Evolutionary conservation across 2,329 filamentous ascomycete species (phyloP).

Genomic region (Hortaea sp.): DNA sequence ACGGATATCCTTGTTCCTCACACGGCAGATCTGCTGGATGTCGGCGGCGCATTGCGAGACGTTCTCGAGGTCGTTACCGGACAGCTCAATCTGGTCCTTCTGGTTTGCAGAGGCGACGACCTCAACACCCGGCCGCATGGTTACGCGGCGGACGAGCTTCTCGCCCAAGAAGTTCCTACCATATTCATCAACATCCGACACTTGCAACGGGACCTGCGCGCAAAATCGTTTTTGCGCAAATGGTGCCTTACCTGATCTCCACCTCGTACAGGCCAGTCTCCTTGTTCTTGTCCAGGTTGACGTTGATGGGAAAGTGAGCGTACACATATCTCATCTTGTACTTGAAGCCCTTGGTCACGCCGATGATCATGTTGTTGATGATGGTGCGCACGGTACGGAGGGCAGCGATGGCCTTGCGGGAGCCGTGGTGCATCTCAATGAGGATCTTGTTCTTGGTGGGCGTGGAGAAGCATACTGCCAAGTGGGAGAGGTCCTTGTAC

Average conservation of each 20-base stretch:
- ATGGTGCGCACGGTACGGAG: constrained; percentile 95
- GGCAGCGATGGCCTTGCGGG: constrained; percentile 93
- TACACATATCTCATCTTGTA: constrained; percentile 99
- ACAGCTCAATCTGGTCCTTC: constrained; percentile 95
- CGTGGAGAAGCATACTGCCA: constrained; percentile 90
- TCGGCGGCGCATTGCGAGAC: constrained; percentile 98
- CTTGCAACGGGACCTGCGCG: too few species aligned
- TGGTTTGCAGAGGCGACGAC: constrained; percentile 81
- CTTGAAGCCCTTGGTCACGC: constrained; percentile 98
- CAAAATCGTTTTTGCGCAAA: background rate
- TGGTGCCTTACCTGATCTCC: constrained; percentile 71
- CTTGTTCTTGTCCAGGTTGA: constrained; percentile 93
- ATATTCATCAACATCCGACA: too few species aligned
- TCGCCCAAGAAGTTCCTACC: constrained; percentile 91
- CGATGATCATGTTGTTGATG: constrained; percentile 98
- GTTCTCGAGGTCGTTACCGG: constrained; percentile 90
- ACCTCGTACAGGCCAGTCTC: constrained; percentile 84
- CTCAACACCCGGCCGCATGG: constrained; percentile 82
- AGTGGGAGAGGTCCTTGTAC: constrained; percentile 89
- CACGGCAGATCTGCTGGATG: constrained; percentile 98
- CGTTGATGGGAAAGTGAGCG: constrained; percentile 99
- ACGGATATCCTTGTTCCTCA: constrained; percentile 99
- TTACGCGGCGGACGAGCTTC: constrained; percentile 93
- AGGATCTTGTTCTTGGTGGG: constrained; percentile 79
- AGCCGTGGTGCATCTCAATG: constrained; percentile 98